Evolutionary conservation across 345 rosid genomes (phyloP).

Genomic region (Eucalyptus sp.): DNA sequence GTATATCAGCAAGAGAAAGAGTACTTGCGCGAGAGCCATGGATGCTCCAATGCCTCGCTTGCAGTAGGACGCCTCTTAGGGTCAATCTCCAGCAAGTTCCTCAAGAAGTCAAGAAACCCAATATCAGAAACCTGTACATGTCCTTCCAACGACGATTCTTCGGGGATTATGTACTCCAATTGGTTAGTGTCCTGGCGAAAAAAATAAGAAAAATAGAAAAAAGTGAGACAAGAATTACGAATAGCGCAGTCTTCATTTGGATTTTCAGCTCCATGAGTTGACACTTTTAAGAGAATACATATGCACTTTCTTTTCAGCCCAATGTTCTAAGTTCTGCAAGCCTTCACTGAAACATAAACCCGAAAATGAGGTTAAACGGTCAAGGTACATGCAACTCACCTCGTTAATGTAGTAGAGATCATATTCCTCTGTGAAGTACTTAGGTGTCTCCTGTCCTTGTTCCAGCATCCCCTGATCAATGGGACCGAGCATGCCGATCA

Average conservation of each 20-base stretch:
- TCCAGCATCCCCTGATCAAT: slow-evolving; percentile 71
- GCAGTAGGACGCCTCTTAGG: slow-evolving; percentile 79
- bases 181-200: slow-evolving; percentile 54
- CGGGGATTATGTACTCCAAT: slow-evolving; percentile 66
- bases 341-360: not conserved
- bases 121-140: slow-evolving; percentile 45
- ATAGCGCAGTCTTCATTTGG: not conserved
- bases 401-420: slow-evolving; percentile 63
- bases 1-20: not conserved
- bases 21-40: slow-evolving; percentile 53
- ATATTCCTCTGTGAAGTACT: slow-evolving; percentile 77
- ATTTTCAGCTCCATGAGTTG: not conserved
- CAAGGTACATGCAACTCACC: slow-evolving; percentile 16
- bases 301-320: not conserved
- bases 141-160: slow-evolving; percentile 54
- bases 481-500: slow-evolving; percentile 70
- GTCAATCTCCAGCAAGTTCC: slow-evolving; percentile 63
- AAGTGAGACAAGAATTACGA: not conserved
- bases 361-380: not conserved
- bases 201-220: not conserved
- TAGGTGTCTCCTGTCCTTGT: slow-evolving; percentile 64
- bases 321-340: not conserved
- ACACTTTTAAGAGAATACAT: not conserved
- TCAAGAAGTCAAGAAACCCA: slow-evolving; percentile 48
- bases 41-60: slow-evolving; percentile 67